Conservation (phyloP, 78 protist species). For the Parvularia atlantis region DNA sequence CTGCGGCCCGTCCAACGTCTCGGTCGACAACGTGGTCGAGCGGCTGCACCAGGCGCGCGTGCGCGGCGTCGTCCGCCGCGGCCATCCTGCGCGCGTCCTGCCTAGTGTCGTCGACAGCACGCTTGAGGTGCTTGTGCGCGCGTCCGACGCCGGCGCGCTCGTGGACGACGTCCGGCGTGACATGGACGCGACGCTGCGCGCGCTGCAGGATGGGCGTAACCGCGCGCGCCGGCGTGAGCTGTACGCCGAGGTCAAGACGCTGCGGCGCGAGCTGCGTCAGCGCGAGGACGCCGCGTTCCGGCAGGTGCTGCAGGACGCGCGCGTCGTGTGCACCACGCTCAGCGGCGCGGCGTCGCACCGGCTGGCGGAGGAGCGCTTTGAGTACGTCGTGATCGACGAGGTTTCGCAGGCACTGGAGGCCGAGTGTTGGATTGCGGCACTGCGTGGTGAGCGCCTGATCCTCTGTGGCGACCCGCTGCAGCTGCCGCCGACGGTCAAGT, state of each 20-base stretch:
- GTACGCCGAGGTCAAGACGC: background rate
- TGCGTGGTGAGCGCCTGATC: background rate
- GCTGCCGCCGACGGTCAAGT: slow-evolving; percentile 35
- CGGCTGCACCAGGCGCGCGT: background rate
- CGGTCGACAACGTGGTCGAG: slow-evolving; percentile 17
- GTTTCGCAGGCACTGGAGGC: slow-evolving; percentile 23
- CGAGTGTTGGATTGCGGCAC: background rate
- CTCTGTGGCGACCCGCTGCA: slow-evolving; percentile 35
- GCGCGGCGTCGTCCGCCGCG: slow-evolving; percentile 23
- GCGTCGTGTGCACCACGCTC: background rate
- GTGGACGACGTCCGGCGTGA: slow-evolving; percentile 5
- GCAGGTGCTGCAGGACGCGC: background rate
- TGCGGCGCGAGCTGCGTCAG: background rate
- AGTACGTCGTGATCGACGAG: slow-evolving; percentile 24
- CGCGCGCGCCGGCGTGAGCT: too few species aligned
- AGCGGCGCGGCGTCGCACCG: background rate
- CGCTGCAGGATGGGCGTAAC: background rate
- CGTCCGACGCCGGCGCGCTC: slow-evolving; percentile 4
- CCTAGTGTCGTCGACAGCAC: background rate
- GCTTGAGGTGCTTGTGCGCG: slow-evolving; percentile 8
- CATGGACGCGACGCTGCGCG: background rate
- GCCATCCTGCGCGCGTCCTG: slow-evolving; percentile 43
- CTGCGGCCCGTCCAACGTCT: slow-evolving; percentile 40
- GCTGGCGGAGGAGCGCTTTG: background rate
- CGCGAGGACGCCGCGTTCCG: background rate